Base-by-base conservation (phyloP, 2,329 filamentous ascomycete genomes). In the Fusarium camptoceras region DNA sequence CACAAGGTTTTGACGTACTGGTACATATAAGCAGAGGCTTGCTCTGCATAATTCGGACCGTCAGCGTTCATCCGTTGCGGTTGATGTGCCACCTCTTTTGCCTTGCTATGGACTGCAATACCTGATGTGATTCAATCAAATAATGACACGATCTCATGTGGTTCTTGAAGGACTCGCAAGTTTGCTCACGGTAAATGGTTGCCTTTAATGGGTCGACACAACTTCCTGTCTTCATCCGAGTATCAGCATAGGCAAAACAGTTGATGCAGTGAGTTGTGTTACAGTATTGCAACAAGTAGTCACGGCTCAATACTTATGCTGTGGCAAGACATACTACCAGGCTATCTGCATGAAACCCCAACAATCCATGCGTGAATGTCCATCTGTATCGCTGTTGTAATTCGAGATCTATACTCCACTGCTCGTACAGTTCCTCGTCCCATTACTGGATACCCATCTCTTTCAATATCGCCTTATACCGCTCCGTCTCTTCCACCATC, bases 401-500 rank as follows among this genome's bases (percentile, higher is more conserved):
- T 31, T 30, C 37, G 24, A 41, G 16, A 22, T 64, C 37, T 60
- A 53, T 56, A 34, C 34, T 44, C 18, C 34, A 18, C 47, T 49
- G 6, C 47, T 25, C 39, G 37, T 41, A 30, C 20, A 64, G 28
- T 48, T 22, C 28, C 30, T 50, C 8, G 34, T n/a, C 31, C 30
- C 49, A 37, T 65, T 56, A 75, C 39, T 75, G 74, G 31, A 76
- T 55, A 1, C 77, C 80, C 81, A 86, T 83, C 68, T 81, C 79
- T 64, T 73, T 77, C 72, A 90, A 71, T 14, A 83, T 84, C 48
- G 77, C 76, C 59, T 86, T 87, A 75, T 94, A 89, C 83, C 86
- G 83, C 71, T 86, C 84, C 12, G 94, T 94, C 84, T 98, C 95
- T 12, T 84, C 84, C 67, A 85, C 83, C 95, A 98, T 98, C 76